A percentile compares a stretch with the other conserved stretches of the same genome.
phyloP scores from a whole-genome alignment of 805 yeast species.

The Sugiyamaella lignohabitans region DNA sequence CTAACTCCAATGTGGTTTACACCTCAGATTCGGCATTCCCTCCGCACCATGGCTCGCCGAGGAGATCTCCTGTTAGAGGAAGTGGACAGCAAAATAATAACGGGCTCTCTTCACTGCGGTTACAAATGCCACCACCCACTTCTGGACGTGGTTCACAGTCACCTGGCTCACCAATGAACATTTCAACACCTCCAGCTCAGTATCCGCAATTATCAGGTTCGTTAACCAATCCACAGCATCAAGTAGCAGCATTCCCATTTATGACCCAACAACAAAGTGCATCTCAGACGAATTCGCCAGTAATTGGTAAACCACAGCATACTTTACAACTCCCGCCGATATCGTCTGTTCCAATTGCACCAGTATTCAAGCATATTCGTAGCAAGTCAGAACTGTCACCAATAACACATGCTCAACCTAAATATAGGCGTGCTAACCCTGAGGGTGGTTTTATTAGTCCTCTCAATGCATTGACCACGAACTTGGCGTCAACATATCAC shows the following conservation, averaged over 20 bases:
- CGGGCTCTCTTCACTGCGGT: not conserved
- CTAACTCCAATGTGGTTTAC: no score
- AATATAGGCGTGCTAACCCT: conserved; percentile 32
- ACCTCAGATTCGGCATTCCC: not conserved
- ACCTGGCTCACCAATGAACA: conserved; percentile 5
- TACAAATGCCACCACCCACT: not conserved
- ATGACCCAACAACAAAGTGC: no score
- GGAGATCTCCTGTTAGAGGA: not conserved
- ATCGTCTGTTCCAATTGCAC: conserved; percentile 20
- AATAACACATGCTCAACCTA: conserved; percentile 24
- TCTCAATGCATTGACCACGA: conserved; percentile 66
- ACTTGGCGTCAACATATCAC: conserved; percentile 71
- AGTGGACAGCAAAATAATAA: not conserved
- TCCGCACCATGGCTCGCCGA: not conserved
- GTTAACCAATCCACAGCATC: no score
- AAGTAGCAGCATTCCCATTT: not conserved
- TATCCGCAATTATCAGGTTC: not conserved
- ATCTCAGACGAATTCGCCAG: no score
- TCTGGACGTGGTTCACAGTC: not conserved
- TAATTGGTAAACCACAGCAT: no score
- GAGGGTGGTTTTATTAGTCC: conserved; percentile 47
- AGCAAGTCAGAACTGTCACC: conserved; percentile 32
- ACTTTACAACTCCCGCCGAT: no score
- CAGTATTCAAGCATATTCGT: conserved; percentile 31
- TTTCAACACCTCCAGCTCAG: not conserved